Evolutionary conservation across 805 yeast genomes (phyloP), one percentile per base, ranked within the genome.

Genomic region (Metschnikowia peoriensis): DNA sequence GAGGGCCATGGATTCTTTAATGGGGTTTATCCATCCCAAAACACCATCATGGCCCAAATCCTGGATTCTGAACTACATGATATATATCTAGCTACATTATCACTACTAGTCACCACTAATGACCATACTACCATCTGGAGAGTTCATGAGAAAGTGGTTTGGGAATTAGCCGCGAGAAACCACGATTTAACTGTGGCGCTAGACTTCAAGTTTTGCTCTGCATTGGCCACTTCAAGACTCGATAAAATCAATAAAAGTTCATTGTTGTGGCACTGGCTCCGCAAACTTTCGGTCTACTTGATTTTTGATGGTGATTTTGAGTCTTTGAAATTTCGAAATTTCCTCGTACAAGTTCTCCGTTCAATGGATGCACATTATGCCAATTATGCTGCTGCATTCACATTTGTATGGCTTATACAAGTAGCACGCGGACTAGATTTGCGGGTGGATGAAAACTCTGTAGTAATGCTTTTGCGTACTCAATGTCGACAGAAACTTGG

Each of bases 161-260:
- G 39, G 35, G 59, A 58, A 43, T 45, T 66, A 4, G 22, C 27
- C 11, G 34, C 38, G 9, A 10, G 38, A 41, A 15, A 14, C 7
- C 41, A 38, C 9, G 27, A 14, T 6, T 5, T 11, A 1, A 44
- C 49, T 49, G 44, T 34, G 7, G 27, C 40, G 17, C 35, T 47
- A 1, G 57, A 54, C 15, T 40, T 59, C 15, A 28, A 11, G 11
- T 44, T 47, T 3, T 73, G 71, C 47, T 59, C 67, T 40, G 73
- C 72, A 6, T 47, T 72, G 6, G 59, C 73, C 11, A 62, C 73
- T 5, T 57, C 74, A 1, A 63, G 66, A n/a, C 53, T 70, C 16
- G 61, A 61, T 27, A 59, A 71, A 41, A 68, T 75, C 54, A 75
- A 75, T 60, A 75, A 75, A 55, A 73, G 75, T 56, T 65, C 76